phyloP scores from a whole-genome alignment of 2,329 filamentous ascomycete genomes.

The Beauveria scarabaeidicola region DNA sequence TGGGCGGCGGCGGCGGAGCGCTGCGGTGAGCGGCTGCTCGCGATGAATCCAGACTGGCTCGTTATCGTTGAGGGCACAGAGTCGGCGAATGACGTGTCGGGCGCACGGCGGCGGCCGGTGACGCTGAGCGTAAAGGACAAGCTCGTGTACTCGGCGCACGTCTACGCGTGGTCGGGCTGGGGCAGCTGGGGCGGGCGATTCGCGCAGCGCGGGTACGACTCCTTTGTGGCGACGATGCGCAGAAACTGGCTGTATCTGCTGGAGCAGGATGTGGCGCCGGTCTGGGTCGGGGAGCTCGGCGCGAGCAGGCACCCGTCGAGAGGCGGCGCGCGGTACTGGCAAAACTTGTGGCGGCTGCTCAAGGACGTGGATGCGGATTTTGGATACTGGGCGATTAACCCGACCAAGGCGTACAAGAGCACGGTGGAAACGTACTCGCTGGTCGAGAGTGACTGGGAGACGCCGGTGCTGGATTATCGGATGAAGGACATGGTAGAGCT shows the following conservation, averaged over 20 bases:
- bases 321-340: constrained; percentile 58
- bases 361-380: constrained; percentile 53
- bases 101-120: constrained; percentile 47
- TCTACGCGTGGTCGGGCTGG: constrained; percentile 65
- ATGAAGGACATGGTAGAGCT: constrained; percentile 53
- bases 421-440: constrained; percentile 52
- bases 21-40: constrained; percentile 52
- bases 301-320: constrained; percentile 43
- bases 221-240: constrained; percentile 55
- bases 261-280: constrained; percentile 36
- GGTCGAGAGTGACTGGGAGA: constrained; percentile 56
- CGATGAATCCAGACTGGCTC: constrained; percentile 54
- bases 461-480: constrained; percentile 52
- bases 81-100: constrained; percentile 56
- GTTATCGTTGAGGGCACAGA: constrained; percentile 61
- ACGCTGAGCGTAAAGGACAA: constrained; percentile 43
- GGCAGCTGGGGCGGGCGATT: constrained; percentile 52
- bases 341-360: constrained; percentile 52
- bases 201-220: constrained; percentile 49
- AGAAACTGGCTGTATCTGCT: constrained; percentile 60
- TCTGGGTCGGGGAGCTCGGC: constrained; percentile 63
- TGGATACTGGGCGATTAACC: constrained; percentile 64
- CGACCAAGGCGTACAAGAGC: constrained; percentile 51
- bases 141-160: constrained; percentile 60
- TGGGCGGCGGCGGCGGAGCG: constrained; percentile 58